Evolutionary conservation across 1,284 basidiomycete genomes (phyloP), one percentile per base, ranked within the genome.

Genomic region (Polyporus tsugae): DNA sequence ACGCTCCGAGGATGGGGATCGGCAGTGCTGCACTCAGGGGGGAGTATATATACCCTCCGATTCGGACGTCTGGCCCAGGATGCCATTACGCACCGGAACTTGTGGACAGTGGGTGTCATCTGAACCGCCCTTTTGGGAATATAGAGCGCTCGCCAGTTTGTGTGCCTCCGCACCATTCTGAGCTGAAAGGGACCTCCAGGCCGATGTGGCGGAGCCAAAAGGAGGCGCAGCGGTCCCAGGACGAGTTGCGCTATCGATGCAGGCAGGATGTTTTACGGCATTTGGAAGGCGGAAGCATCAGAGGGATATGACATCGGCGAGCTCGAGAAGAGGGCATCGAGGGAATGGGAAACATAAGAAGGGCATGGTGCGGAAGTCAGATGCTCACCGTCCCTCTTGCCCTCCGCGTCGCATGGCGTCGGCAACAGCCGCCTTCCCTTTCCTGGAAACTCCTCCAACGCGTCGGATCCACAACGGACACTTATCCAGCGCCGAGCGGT

Each of bases 101-200:
- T 72, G 64, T 63, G 38, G 64, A 36, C 53, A 25, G 38, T 67
- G 62, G 52, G 64, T 72, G 71, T 72, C 71, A 72, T 70, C 69
- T 70, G 68, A 60, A 68, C 67, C 52, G 59, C 71, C 69, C 25
- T 68, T 70, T 72, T 69, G 46, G 69, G 67, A 36, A 67, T 49
- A 29, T 33, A 65, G 67, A 65, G 60, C 55, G 66, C 53, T 63
- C 41, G 39, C 60, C 49, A 33, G 49, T 38, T 38, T 49, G 58
- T 49, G 64, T 42, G 15, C 36, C 58, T 22, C 25, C 33, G 35
- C 36, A 41, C 58, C 58, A 60, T 60, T 60, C n/a, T 25, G 19
- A 41, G 58, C 38, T 60, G 4, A 10, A 15, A 22, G 19, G n/a
- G 38, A 11, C 22, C 38, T 39, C 35, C 13, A 25, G 38, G 36